Evolutionary conservation across 1,284 basidiomycete genomes (phyloP).

Genomic region (Ceratobasidium sp.): DNA sequence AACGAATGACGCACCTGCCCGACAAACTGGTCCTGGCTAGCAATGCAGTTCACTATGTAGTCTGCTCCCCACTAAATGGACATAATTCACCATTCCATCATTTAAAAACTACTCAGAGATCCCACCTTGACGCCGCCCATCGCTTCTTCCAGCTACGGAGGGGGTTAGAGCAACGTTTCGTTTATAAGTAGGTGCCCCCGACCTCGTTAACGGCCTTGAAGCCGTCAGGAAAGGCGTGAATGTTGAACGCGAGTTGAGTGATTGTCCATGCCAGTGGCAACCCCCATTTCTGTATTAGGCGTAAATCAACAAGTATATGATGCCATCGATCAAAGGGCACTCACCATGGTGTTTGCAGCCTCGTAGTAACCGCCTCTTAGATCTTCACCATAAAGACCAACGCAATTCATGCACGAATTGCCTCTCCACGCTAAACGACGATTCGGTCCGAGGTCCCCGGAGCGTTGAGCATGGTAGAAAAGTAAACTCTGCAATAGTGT

Average conservation of each 20-base stretch:
- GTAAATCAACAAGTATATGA: no score
- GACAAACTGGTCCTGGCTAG: conserved; percentile 45
- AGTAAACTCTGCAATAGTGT: conserved; percentile 36
- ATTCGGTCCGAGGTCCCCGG: conserved; percentile 45
- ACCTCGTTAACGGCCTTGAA: conserved; percentile 44
- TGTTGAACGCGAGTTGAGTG: conserved; percentile 46
- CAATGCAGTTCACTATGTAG: conserved; percentile 47
- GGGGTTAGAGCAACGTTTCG: neutral
- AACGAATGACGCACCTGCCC: conserved; percentile 44
- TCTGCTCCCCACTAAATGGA: conserved; percentile 46
- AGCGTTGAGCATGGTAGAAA: conserved; percentile 47
- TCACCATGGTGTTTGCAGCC: conserved; percentile 47
- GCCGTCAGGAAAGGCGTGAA: conserved; percentile 41
- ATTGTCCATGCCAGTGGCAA: conserved; percentile 46
- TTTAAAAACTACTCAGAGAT: neutral
- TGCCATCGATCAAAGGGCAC: no score
- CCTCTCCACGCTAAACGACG: conserved; percentile 45
- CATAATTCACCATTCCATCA: neutral
- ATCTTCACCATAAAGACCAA: conserved; percentile 44
- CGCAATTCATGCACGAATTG: conserved; percentile 45
- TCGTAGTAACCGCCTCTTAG: conserved; percentile 46
- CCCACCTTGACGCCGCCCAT: conserved; percentile 46
- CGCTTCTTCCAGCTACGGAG: conserved; percentile 39
- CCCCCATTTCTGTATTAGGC: conserved; percentile 45
- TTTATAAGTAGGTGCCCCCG: neutral